These are phyloP conservation scores for Colletotrichum sublineola DNA, from an alignment of 2,329 filamentous ascomycete genomes.

Conservation along the genomic window DNA sequence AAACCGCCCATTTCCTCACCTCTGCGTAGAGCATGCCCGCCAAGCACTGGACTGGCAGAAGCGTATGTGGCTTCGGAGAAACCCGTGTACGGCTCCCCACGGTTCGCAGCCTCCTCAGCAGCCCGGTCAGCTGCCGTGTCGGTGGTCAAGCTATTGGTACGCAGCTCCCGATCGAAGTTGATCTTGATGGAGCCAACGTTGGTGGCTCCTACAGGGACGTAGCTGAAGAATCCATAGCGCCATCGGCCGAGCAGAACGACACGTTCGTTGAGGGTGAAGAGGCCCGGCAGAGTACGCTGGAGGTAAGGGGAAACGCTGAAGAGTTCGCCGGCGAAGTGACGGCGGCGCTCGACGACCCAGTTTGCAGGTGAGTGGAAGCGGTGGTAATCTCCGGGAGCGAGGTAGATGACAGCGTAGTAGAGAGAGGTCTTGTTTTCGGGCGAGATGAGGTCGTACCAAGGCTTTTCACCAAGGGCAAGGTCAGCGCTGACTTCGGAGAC, in stretches of 20 bases:
- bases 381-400: conserved; percentile 98
- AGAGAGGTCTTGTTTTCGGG: conserved; percentile 76
- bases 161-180: conserved; percentile 95
- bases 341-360: conserved; percentile 93
- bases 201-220: conserved; percentile 94
- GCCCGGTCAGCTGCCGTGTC: conserved; percentile 92
- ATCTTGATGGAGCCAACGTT: conserved; percentile 97
- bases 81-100: conserved; percentile 88
- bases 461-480: conserved; percentile 77
- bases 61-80: conserved; percentile 93
- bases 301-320: conserved; percentile 96
- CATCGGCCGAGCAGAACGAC: conserved; percentile 93
- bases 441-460: conserved; percentile 79
- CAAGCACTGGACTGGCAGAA: conserved; percentile 80
- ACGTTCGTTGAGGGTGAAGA: conserved; percentile 97
- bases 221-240: conserved; percentile 98
- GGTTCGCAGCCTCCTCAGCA: conserved; percentile 80
- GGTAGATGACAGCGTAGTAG: conserved; percentile 95
- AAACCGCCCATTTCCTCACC: conserved; percentile 99
- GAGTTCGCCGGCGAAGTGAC: conserved; percentile 97
- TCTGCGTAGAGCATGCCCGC: conserved; percentile 84
- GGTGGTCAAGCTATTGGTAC: conserved; percentile 91
- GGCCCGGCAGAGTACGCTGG: conserved; percentile 89
- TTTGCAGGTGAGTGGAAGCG: conserved; percentile 95
- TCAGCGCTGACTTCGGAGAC: conserved; percentile 88